Percentiles rank a stretch among this genome's conserved stretches.
phyloP scores from a whole-genome alignment of 2,329 filamentous ascomycete species.

The Rhinocladiella similis region DNA sequence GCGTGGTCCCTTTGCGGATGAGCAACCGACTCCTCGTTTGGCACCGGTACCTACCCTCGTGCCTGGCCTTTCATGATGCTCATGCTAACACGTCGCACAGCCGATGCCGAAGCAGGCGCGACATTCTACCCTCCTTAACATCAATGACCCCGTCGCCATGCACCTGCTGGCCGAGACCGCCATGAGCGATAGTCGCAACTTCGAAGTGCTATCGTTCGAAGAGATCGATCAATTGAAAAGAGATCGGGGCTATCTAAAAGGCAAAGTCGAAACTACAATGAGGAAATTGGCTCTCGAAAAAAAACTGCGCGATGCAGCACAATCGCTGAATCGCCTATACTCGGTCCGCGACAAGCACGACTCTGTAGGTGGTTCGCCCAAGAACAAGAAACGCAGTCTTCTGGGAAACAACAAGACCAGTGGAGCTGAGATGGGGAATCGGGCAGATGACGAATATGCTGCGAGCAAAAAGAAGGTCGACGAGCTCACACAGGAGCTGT shows the following conservation, averaged over 20 bases:
- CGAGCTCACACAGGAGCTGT: slow-evolving; percentile 77
- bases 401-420: slow-evolving; percentile 45
- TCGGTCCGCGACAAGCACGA: slow-evolving; percentile 51
- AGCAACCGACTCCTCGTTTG: slow-evolving; percentile 20
- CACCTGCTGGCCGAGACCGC: slow-evolving; percentile 94
- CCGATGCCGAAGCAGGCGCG: slow-evolving; percentile 11
- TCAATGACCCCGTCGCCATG: slow-evolving; percentile 69
- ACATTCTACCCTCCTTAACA: slow-evolving; percentile 32
- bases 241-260: slow-evolving; percentile 69
- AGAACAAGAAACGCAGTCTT: slow-evolving; percentile 53
- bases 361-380: slow-evolving; percentile 49
- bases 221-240: slow-evolving; percentile 92
- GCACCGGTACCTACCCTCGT: slow-evolving; percentile 4
- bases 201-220: slow-evolving; percentile 82
- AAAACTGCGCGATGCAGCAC: slow-evolving; percentile 91
- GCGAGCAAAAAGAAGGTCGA: slow-evolving; percentile 80
- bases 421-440: slow-evolving; percentile 38
- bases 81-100: slow-evolving; percentile 8
- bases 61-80: background rate
- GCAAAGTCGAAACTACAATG: slow-evolving; percentile 77
- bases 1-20: slow-evolving; percentile 17
- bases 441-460: slow-evolving; percentile 72
- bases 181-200: slow-evolving; percentile 81
- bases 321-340: slow-evolving; percentile 81
- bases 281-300: slow-evolving; percentile 85